Evolutionary conservation across 108 stramenopile species (phyloP), one percentile per base, ranked within the genome.

Genomic region (Parietichytrium sp.): DNA sequence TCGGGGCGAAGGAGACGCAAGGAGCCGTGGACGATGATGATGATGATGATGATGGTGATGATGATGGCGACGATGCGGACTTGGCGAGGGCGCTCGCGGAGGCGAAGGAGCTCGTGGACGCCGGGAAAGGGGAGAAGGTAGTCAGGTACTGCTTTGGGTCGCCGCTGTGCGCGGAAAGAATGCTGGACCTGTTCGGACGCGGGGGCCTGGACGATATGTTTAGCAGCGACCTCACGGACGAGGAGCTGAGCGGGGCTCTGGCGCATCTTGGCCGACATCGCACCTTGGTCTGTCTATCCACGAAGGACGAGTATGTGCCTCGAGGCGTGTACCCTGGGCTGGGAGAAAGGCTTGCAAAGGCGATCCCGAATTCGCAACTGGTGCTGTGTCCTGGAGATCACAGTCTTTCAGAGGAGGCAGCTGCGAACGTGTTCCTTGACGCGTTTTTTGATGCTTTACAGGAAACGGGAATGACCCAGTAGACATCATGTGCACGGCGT

Each of bases 231-330:
- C 45, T 72, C 25, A 72, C 61, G 16, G 20, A 72, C 1, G 33
- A 2, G 6, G 61, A 72, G 61, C 61, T 72, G 15, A 42, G 23
- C 13, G 29, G 10, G 6, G 45, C 36, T 33, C 61, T 72, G 20
- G 61, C 38, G 16, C 61, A 72, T 20, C 61, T 72, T 25, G 61
- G 38, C 12, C 8, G 38, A n/a, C 45, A 45, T 20, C 36, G 45
- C 15, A 72, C 61, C 0, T 42, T 72, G 36, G 13, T 72, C 61
- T 33, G 38, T 6, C 36, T 72, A 33, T 72, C 61, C 7, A 0
- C 45, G 0, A 42, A 72, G 36, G 61, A 72, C 45, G 61, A 72
- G 3, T 72, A 33, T 27, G 61, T 72, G 6, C 61, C 61, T 72
- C 38, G 45, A 16, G 42, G 23, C 38, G 25, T 25, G 42, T 72